Evolutionary conservation across 2,329 filamentous ascomycete genomes (phyloP).

Genomic region (Botrytis aclada): DNA sequence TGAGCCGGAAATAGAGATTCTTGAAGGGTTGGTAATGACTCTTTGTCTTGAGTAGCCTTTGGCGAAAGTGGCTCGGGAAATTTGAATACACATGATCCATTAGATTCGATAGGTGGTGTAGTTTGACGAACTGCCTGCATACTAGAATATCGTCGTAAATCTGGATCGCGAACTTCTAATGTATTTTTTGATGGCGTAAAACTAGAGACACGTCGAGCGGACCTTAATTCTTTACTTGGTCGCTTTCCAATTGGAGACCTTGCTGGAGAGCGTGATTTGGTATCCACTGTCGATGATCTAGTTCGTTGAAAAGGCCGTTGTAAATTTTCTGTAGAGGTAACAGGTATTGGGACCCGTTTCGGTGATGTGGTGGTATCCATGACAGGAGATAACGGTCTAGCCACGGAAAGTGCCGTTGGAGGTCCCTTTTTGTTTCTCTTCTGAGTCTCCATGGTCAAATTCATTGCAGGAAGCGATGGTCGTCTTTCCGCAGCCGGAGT

Average conservation of each 20-base stretch:
- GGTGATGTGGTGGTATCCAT: conserved; percentile 25
- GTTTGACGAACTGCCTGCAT: conserved; percentile 7
- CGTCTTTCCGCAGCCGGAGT: conserved; percentile 13
- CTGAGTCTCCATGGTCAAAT: conserved; percentile 18
- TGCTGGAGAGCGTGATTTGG: conserved; percentile 22
- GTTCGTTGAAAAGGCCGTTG: conserved; percentile 19
- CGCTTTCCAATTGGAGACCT: neutral
- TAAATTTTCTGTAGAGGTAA: conserved; percentile 20
- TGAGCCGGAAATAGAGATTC: neutral
- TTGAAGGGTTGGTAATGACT: conserved; percentile 2
- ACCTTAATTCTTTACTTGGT: conserved; percentile 8
- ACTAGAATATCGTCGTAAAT: conserved; percentile 26
- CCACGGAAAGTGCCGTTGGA: conserved; percentile 23
- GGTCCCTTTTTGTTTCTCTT: conserved; percentile 24
- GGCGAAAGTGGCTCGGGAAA: conserved; percentile 1
- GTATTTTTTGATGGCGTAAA: conserved; percentile 24
- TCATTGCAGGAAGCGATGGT: conserved; percentile 16
- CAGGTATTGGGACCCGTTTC: conserved; percentile 15
- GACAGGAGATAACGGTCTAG: conserved; percentile 26
- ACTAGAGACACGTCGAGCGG: conserved; percentile 25
- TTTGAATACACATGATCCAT: conserved; percentile 11
- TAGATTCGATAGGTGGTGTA: conserved; percentile 6
- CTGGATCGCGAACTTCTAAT: conserved; percentile 17
- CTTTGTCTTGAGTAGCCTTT: conserved; percentile 3
- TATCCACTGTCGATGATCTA: conserved; percentile 20